phyloP scores from a whole-genome alignment of 805 yeast species.

The Candida incommunis region DNA sequence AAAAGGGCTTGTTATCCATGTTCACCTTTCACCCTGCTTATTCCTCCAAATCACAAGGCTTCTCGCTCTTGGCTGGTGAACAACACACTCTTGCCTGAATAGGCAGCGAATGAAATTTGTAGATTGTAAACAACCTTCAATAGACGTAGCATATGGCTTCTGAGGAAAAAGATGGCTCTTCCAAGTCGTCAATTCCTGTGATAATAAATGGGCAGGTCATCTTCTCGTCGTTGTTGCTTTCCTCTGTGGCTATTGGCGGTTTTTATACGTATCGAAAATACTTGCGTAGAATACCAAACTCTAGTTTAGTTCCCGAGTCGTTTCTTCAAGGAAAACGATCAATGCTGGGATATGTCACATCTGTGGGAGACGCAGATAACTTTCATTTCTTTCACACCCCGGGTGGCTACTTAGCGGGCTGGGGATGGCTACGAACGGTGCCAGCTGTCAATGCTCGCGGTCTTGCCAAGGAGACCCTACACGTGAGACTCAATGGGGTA shows the following conservation, averaged over 20 bases:
- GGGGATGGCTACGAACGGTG: constrained; percentile 76
- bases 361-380: constrained; percentile 94
- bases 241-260: constrained; percentile 27
- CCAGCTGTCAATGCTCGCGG: constrained; percentile 41
- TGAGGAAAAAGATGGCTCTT: too few relatives aligned
- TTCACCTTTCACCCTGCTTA: too few relatives aligned
- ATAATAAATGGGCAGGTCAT: too few relatives aligned
- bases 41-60: too few relatives aligned
- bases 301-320: constrained; percentile 34
- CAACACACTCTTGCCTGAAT: too few relatives aligned
- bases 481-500: constrained; percentile 76
- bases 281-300: constrained; percentile 36
- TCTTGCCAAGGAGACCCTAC: constrained; percentile 50
- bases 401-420: constrained; percentile 75
- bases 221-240: constrained; percentile 4
- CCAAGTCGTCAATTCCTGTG: too few relatives aligned
- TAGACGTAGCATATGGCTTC: too few relatives aligned
- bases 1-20: too few relatives aligned
- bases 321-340: constrained; percentile 29
- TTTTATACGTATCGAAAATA: constrained; percentile 30
- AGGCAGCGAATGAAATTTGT: too few relatives aligned
- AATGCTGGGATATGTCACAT: constrained; percentile 60
- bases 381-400: constrained; percentile 89
- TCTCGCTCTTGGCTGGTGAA: too few relatives aligned
- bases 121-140: too few relatives aligned